phyloP scores from a whole-genome alignment of 495 filamentous ascomycete genomes.

The Podospora australis region DNA sequence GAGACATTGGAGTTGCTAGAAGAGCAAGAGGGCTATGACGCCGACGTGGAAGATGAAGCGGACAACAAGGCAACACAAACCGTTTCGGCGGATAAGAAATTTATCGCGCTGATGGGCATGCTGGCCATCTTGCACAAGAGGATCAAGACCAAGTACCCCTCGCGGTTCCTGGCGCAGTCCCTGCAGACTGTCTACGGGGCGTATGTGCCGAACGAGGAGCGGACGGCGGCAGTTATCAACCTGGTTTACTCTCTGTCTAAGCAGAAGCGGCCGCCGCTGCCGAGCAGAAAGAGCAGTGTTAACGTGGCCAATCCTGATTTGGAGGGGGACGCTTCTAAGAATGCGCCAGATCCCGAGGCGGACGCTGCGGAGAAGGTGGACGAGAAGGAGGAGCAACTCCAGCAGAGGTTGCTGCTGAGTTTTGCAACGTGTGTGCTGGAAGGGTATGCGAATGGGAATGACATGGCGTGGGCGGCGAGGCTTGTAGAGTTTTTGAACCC shows the following conservation, averaged over 20 bases:
- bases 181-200: constrained; percentile 68
- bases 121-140: constrained; percentile 79
- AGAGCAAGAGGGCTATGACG: constrained; percentile 30
- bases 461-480: constrained; percentile 66
- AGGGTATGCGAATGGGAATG: constrained; percentile 63
- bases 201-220: constrained; percentile 57
- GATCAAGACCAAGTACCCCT: constrained; percentile 85
- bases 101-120: constrained; percentile 71
- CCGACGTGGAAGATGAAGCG: constrained; percentile 15
- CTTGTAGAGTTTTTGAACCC: constrained; percentile 68
- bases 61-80: constrained; percentile 7
- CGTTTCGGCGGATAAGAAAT: constrained; percentile 43
- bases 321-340: constrained; percentile 39
- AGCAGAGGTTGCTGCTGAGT: constrained; percentile 68
- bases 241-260: constrained; percentile 70
- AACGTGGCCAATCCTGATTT: constrained; percentile 44
- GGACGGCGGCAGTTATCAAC: constrained; percentile 66
- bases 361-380: constrained; percentile 47
- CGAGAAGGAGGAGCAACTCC: constrained; percentile 54
- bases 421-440: constrained; percentile 83
- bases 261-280: constrained; percentile 65
- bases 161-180: constrained; percentile 85
- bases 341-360: constrained; percentile 78
- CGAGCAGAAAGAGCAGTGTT: constrained; percentile 59
- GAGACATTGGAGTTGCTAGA: constrained; percentile 55